Base-by-base conservation (phyloP, 108 stramenopile genomes). In the Skeletonema tropicum region DNA sequence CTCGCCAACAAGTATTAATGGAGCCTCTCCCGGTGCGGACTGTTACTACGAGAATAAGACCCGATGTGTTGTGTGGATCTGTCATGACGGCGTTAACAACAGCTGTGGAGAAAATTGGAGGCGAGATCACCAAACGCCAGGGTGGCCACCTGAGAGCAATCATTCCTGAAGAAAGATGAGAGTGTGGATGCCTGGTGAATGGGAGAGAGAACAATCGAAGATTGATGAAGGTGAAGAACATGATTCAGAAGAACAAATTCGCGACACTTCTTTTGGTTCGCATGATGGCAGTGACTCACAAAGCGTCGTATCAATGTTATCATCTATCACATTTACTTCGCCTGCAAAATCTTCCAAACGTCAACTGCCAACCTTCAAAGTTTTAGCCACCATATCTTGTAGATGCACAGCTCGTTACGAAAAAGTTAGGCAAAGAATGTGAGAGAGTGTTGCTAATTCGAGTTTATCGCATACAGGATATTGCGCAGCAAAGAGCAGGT, bases 31-130 rank as follows among this genome's bases (percentile, higher is more conserved):
- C 94, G 1, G 84, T 93, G 9, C 78, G 94, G 39, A 92, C 90
- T 6, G 75, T 92, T 36, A 68, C 90, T 6, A 87, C 93, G 64
- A 85, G 92, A 3, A 86, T 96, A 39, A 89, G 95, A 15, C 92
- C 90, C 11, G 95, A 96, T 86, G 91, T 96, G n/a, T 76, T 96
- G 59, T 92, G 90, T 48, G 86, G 83, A 46, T 59, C 80, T 19
- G 80, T 82, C 1, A 82, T 84, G 83, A 83, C 81, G 45, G 76
- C 83, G 11, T 33, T 84, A 4, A 61, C 83, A 30, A 73, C 64
- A 23, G 38, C 73, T 12, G 79, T 87, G 9, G 76, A 77, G 59
- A 73, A 60, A 30, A 21, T 77, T 11, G 83, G 83, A 35, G 79
- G 86, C 23, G 68, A 70, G 26, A 83, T 75, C 19, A 77, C 77